These are phyloP conservation scores for Trametes versicolor DNA, from an alignment of 1,284 basidiomycete genomes.

Conservation along the genomic window DNA sequence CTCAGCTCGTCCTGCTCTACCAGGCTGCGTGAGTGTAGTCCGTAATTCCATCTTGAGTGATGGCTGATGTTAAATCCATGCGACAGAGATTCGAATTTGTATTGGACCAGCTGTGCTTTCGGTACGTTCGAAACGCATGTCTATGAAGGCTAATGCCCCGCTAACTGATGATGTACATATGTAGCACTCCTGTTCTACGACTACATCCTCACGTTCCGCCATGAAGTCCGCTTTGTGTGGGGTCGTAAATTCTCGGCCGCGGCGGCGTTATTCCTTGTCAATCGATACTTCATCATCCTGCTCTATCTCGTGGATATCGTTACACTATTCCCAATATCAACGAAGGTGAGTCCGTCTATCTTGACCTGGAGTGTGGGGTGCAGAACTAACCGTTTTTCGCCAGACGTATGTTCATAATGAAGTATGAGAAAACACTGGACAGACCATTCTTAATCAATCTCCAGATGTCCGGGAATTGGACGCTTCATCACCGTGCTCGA, in stretches of 20 bases:
- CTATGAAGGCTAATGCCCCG: constrained; percentile 17
- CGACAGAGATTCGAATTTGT: constrained; percentile 9
- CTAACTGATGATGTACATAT: constrained; percentile 5
- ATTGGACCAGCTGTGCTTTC: constrained; percentile 21
- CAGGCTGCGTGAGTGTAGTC: constrained; percentile 18
- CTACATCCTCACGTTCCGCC: constrained; percentile 28
- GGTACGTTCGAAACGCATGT: constrained; percentile 1
- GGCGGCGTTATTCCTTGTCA: constrained; percentile 31
- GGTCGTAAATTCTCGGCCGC: constrained; percentile 27
- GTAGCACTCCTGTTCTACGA: constrained; percentile 25
- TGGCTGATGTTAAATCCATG: not conserved
- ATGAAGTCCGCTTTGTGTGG: constrained; percentile 32
- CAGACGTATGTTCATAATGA: not conserved
- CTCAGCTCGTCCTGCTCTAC: constrained; percentile 13
- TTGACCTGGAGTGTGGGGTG: constrained; percentile 18
- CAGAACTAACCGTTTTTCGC: constrained; percentile 25
- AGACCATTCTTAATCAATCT: not conserved
- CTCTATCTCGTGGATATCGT: constrained; percentile 19
- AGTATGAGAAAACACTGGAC: not conserved
- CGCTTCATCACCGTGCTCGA: constrained; percentile 20
- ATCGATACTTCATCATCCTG: constrained; percentile 30
- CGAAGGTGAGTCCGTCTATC: constrained; percentile 1
- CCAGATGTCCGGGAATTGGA: constrained; percentile 15
- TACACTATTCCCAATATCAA: constrained; percentile 12
- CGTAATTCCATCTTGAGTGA: no score